Evolutionary conservation across 2,329 filamentous ascomycete genomes (phyloP), one percentile per base, ranked within the genome.

Genomic region (Ceratocystis eucalypticola): DNA sequence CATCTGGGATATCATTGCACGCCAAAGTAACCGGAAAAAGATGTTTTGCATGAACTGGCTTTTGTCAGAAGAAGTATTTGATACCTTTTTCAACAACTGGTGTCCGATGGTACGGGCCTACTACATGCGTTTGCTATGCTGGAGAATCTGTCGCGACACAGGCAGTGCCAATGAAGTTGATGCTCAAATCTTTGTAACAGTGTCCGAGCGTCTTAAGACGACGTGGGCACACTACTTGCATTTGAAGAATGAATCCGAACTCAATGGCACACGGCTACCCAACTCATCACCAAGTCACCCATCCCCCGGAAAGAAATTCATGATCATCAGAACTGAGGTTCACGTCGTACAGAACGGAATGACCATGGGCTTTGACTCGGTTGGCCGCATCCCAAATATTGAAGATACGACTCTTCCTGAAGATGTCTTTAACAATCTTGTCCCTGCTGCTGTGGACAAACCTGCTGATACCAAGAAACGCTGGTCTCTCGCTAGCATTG

Each of bases 31-130:
- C 63, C 82, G 88, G 62, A 95, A 93, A 74, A 79, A 82, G 66
- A 77, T 81, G 15, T 73, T 96, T 20, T 95, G 89, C 73, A 71
- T 88, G 33, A 84, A 85, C 25, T 92, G 94, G 79, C 77, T 96
- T 48, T 77, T 96, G 12, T 82, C 86, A 5, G 86, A 88, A 65
- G 80, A 86, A 30, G 82, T 88, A 1, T 96, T 96, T 73, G 85
- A 89, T 72, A 84, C 84, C 68, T 86, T 91, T 69, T 96, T 96
- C 76, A 93, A 88, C 72, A 91, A 96, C 72, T 96, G 92, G 91
- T 96, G 90, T 72, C 91, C 92, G 0, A 96, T 96, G 92, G 90
- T 96, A 25, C 84, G 92, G 68, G 88, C 91, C 15, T 96, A 96
- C 74, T 96, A 88, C 73, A 94, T 96, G 83, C 89, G 92, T 61